Evolutionary conservation across 2,329 filamentous ascomycete genomes (phyloP).

Genomic region (Microsporum ferrugineum): DNA sequence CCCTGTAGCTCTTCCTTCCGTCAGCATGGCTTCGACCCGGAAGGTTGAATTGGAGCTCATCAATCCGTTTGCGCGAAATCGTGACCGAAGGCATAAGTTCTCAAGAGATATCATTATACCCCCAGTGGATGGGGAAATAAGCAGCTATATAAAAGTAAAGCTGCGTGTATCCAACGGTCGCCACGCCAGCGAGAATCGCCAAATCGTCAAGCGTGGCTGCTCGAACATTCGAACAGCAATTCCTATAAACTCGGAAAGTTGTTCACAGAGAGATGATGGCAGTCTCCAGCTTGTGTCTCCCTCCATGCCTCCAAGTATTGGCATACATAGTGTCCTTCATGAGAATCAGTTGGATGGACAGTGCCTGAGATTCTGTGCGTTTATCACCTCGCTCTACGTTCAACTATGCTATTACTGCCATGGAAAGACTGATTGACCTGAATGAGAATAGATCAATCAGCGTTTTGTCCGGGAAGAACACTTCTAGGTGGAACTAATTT

Average conservation of each 20-base stretch:
- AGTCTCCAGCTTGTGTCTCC: neutral
- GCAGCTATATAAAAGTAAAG: slow-evolving; percentile 11
- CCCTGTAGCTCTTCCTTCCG: neutral
- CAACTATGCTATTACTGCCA: neutral
- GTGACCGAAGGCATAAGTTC: neutral
- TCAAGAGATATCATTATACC: neutral
- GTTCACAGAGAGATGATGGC: neutral
- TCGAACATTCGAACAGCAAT: neutral
- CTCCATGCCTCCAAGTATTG: neutral
- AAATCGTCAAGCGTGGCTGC: neutral
- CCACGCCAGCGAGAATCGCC: neutral
- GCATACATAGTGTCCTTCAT: neutral
- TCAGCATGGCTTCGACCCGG: neutral
- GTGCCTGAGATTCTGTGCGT: slow-evolving; percentile 5
- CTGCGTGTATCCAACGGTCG: neutral
- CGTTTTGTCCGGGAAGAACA: slow-evolving; percentile 10
- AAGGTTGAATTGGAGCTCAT: neutral
- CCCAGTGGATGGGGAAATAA: slow-evolving; percentile 2
- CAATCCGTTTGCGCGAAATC: slow-evolving; percentile 1
- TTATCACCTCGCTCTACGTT: neutral
- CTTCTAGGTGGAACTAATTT: slow-evolving; percentile 10
- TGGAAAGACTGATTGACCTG: neutral
- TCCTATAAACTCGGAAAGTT: neutral
- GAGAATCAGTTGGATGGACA: neutral
- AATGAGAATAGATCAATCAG: slow-evolving; percentile 3